These are phyloP conservation scores for Trichoderma gamsii DNA, from an alignment of 495 filamentous ascomycete species.

Conservation along the genomic window DNA sequence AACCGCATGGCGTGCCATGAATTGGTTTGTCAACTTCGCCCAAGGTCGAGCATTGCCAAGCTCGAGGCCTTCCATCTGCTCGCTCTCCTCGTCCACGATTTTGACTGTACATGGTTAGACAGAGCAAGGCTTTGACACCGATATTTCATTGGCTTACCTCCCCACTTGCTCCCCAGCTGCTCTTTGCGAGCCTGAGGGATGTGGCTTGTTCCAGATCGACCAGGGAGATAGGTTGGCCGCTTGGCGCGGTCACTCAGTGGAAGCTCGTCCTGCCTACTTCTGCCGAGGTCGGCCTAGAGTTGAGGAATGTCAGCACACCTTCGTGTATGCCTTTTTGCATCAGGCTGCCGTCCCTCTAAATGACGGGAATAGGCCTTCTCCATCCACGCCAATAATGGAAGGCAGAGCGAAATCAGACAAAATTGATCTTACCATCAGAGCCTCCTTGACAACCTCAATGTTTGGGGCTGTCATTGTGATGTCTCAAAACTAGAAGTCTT, in stretches of 20 bases:
- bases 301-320: background rate
- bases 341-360: background rate
- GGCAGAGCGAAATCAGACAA: background rate
- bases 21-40: background rate
- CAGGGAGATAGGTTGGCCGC: background rate
- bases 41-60: background rate
- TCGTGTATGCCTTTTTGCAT: background rate
- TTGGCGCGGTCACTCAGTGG: background rate
- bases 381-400: too few relatives aligned
- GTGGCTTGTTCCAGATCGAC: background rate
- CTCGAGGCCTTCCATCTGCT: conserved; percentile 3
- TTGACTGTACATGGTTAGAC: background rate
- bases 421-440: background rate
- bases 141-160: background rate
- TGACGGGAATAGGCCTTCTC: too few relatives aligned
- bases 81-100: background rate
- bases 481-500: background rate
- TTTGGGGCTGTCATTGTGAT: background rate
- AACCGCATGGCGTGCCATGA: background rate
- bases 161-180: background rate
- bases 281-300: background rate
- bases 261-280: background rate
- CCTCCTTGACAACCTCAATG: background rate
- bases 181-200: background rate
- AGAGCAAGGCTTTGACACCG: too few relatives aligned